Percentiles rank a stretch among this genome's conserved stretches.
These are phyloP conservation scores for Astragalus membranaceus DNA, from an alignment of 306 rosid species.

Conservation along the genomic window DNA sequence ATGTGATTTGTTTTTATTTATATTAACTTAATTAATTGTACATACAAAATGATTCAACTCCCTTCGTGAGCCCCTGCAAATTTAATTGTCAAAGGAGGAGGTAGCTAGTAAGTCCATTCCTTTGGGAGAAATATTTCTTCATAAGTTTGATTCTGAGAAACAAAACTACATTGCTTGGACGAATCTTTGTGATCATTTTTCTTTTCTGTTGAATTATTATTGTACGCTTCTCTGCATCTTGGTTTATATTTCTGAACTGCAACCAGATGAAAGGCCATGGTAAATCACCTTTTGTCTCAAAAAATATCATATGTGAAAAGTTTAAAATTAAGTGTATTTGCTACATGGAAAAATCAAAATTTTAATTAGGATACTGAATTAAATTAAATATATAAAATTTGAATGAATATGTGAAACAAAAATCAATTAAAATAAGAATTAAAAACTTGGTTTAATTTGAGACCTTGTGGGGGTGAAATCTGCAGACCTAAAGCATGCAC, in stretches of 20 bases:
- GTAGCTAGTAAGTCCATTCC: conserved; percentile 68
- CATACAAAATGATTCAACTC: background rate
- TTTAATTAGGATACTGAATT: no score
- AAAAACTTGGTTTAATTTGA: background rate
- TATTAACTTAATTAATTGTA: no score
- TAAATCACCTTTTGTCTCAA: background rate
- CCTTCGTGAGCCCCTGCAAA: background rate
- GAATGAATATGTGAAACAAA: background rate
- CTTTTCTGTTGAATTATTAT: conserved; percentile 4
- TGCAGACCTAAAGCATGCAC: conserved; percentile 59
- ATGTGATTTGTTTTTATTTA: background rate
- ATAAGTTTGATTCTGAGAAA: conserved; percentile 38
- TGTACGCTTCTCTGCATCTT: conserved; percentile 2
- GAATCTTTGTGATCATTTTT: conserved; percentile 22
- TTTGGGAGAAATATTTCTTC: conserved; percentile 61
- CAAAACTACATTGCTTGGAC: conserved; percentile 33
- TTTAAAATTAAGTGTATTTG: no score
- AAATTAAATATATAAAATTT: background rate
- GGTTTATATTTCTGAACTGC: conserved; percentile 24
- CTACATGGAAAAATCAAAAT: no score
- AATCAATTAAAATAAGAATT: no score
- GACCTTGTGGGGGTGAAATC: conserved; percentile 53
- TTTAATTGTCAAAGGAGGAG: background rate
- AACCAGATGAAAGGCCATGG: conserved; percentile 12
- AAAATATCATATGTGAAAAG: background rate